Percentiles rank a stretch among this genome's conserved stretches.
phyloP scores from a whole-genome alignment of 208 protist species.

The Leishmania mexicana region DNA sequence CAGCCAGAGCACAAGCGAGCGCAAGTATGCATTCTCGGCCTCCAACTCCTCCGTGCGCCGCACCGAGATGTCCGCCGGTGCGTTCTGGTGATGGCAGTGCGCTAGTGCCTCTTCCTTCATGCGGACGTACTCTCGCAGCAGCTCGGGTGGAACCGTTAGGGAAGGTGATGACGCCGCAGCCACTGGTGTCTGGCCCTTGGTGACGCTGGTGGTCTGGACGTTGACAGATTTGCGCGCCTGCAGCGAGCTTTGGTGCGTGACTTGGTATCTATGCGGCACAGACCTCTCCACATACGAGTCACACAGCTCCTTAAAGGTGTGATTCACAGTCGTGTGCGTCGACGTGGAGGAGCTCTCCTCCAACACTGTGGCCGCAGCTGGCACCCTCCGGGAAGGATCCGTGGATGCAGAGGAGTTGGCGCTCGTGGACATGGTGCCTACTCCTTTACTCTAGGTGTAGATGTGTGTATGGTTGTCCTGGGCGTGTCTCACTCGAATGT shows the following conservation, averaged over 20 bases:
- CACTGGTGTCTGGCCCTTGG: not conserved
- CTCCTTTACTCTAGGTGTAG: not conserved
- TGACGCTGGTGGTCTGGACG: not conserved
- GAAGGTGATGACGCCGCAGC: not conserved
- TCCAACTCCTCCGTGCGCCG: constrained; percentile 30
- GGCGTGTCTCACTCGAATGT: not conserved
- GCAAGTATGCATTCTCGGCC: constrained; percentile 44
- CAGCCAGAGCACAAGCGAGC: constrained; percentile 19
- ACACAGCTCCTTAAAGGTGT: constrained; percentile 15
- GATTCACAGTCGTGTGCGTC: not conserved
- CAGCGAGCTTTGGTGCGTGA: constrained; percentile 1
- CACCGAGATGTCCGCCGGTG: not conserved
- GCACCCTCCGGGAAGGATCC: not conserved
- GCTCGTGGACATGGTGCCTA: not conserved
- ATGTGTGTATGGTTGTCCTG: not conserved
- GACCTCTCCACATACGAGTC: constrained; percentile 28
- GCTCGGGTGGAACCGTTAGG: constrained; percentile 7
- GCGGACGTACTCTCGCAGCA: constrained; percentile 10
- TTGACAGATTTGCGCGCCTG: constrained; percentile 18
- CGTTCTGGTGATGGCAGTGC: not conserved
- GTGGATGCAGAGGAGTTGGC: not conserved
- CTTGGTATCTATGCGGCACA: not conserved
- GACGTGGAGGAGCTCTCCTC: not conserved
- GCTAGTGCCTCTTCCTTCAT: constrained; percentile 9
- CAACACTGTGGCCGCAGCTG: not conserved